Conservation (phyloP, 306 rosid genomes). For the Urtica urens region DNA sequence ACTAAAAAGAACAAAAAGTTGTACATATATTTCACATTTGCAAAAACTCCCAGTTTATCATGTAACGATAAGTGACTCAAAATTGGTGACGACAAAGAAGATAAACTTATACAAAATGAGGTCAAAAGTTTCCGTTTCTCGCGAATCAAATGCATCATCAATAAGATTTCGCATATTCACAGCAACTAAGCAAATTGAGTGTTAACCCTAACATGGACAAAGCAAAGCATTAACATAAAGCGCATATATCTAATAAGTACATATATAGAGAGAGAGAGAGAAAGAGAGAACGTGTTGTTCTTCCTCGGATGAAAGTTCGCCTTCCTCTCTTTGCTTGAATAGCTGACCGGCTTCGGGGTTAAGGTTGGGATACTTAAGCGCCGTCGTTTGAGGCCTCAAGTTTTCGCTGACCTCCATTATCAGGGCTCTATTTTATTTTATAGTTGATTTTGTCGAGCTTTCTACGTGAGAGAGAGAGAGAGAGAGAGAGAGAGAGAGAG, state of each 20-base stretch:
- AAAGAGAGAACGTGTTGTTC: constrained; percentile 26
- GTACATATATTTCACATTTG: too few species aligned
- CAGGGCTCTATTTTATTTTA: too few species aligned
- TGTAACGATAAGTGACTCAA: too few species aligned
- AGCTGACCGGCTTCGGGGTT: constrained; percentile 16
- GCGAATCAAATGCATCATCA: background rate
- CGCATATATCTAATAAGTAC: background rate
- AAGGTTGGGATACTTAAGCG: constrained; percentile 14
- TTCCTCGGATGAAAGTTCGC: constrained; percentile 62
- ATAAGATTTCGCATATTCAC: background rate
- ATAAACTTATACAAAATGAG: too few species aligned
- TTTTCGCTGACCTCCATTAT: constrained; percentile 28
- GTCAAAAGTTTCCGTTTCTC: background rate
- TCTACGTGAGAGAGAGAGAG: too few species aligned
- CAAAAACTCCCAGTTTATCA: too few species aligned
- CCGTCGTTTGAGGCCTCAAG: constrained; percentile 14
- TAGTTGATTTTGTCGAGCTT: too few species aligned
- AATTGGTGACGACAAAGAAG: too few species aligned
- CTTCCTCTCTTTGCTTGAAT: constrained; percentile 61
- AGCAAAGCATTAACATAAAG: background rate
- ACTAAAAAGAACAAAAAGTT: too few species aligned
- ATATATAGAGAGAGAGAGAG: constrained; percentile 9
- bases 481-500: too few species aligned
- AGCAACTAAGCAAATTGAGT: background rate
- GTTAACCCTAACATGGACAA: too few species aligned